phyloP scores from a whole-genome alignment of 1,284 basidiomycete species.

The Cronartium ribicola region DNA sequence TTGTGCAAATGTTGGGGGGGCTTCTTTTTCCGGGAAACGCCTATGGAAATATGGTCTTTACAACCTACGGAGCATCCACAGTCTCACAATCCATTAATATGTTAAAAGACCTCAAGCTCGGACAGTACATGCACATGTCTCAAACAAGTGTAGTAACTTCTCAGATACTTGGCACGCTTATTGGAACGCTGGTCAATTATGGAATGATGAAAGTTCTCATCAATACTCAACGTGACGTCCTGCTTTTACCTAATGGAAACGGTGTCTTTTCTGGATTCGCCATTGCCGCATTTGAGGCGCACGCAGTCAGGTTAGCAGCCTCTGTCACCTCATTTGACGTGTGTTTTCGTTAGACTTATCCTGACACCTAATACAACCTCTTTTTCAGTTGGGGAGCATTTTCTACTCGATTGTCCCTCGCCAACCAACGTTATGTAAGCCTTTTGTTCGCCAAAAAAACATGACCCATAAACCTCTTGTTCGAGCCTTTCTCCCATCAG shows the following conservation, averaged over 20 bases:
- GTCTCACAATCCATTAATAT: constrained; percentile 37
- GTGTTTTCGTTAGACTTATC: too few relatives aligned
- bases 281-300: constrained; percentile 17
- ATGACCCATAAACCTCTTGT: not conserved
- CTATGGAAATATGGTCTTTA: constrained; percentile 42
- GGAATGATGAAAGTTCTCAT: constrained; percentile 34
- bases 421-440: constrained; percentile 18
- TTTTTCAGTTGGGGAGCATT: constrained; percentile 31
- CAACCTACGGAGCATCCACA: constrained; percentile 30
- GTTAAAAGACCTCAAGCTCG: constrained; percentile 39
- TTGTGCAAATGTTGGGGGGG: constrained; percentile 41
- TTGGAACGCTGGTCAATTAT: constrained; percentile 36
- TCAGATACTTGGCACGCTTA: constrained; percentile 7
- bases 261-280: constrained; percentile 38
- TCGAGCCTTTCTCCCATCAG: not conserved
- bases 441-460: not conserved
- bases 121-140: constrained; percentile 34
- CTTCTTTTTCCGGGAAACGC: constrained; percentile 34
- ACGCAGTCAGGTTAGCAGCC: constrained; percentile 23
- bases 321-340: too few relatives aligned
- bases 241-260: constrained; percentile 26
- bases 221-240: constrained; percentile 22
- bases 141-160: not conserved
- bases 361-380: not conserved
- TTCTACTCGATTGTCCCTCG: constrained; percentile 9